A percentile compares a stretch with the other conserved stretches of the same genome.
These are phyloP conservation scores for Albatrellus sp. DNA, from an alignment of 1,284 basidiomycete species.

Conservation along the genomic window DNA sequence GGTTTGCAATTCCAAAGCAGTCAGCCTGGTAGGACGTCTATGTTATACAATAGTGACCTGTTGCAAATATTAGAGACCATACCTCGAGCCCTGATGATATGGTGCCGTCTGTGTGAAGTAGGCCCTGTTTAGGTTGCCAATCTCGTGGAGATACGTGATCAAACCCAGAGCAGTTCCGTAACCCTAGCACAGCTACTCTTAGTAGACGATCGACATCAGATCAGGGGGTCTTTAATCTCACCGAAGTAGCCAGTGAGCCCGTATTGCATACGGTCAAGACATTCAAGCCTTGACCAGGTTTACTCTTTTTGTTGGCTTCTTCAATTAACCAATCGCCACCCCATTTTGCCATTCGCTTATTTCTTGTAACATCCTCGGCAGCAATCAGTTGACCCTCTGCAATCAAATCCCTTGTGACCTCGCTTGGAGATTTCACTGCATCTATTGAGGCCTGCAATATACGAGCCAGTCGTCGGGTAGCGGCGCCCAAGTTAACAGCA, in stretches of 20 bases:
- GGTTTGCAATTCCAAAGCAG: constrained; percentile 76
- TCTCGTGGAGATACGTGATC: constrained; percentile 79
- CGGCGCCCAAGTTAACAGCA: constrained; percentile 84
- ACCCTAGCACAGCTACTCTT: constrained; percentile 36
- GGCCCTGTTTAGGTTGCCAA: constrained; percentile 62
- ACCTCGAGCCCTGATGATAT: constrained; percentile 85
- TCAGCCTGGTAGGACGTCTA: constrained; percentile 40
- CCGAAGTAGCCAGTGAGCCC: constrained; percentile 83
- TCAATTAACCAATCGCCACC: constrained; percentile 78
- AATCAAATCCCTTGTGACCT: constrained; percentile 48
- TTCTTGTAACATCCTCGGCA: constrained; percentile 76
- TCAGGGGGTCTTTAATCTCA: constrained; percentile 24
- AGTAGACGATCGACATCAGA: constrained; percentile 6
- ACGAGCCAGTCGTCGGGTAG: constrained; percentile 57
- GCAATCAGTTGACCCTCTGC: constrained; percentile 55
- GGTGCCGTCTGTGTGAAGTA: constrained; percentile 89
- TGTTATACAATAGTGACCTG: neutral
- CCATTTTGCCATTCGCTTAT: constrained; percentile 68
- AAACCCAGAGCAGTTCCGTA: constrained; percentile 91
- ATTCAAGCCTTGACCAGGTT: constrained; percentile 44
- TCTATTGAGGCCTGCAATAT: constrained; percentile 28
- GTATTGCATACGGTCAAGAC: constrained; percentile 94
- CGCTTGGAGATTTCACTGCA: constrained; percentile 28
- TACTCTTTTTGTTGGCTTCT: constrained; percentile 34
- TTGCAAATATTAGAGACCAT: constrained; percentile 6